phyloP scores from a whole-genome alignment of 805 yeast species.

The Saccharomycopsis guyanensis region DNA sequence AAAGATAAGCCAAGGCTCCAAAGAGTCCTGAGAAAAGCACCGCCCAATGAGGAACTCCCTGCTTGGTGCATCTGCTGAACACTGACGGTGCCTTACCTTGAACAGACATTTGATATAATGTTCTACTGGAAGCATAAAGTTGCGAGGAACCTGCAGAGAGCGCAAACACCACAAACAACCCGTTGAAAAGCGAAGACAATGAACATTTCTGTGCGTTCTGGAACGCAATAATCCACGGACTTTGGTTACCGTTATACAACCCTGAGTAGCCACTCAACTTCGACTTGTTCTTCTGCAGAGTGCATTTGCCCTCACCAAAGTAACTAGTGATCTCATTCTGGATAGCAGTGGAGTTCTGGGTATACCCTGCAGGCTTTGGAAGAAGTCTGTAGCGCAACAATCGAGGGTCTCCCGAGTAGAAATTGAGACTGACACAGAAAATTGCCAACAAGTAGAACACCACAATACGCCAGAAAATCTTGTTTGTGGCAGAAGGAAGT shows the following conservation, averaged over 20 bases:
- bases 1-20: slow-evolving; percentile 45
- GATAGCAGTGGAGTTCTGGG: slow-evolving; percentile 10
- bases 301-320: slow-evolving; percentile 13
- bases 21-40: slow-evolving; percentile 50
- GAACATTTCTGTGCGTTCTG: slow-evolving; percentile 46
- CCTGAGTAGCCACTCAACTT: slow-evolving; percentile 12
- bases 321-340: slow-evolving; percentile 3
- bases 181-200: slow-evolving; percentile 43
- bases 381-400: slow-evolving; percentile 43
- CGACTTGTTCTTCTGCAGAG: slow-evolving; percentile 1
- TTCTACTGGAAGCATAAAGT: slow-evolving; percentile 53
- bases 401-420: slow-evolving; percentile 75
- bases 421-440: slow-evolving; percentile 62
- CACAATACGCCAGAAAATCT: slow-evolving; percentile 66
- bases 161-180: slow-evolving; percentile 45
- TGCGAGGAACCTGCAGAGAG: slow-evolving; percentile 51
- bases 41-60: slow-evolving; percentile 68
- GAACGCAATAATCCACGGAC: slow-evolving; percentile 55
- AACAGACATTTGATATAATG: slow-evolving; percentile 45
- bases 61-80: slow-evolving; percentile 49
- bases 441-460: slow-evolving; percentile 60
- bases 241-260: slow-evolving; percentile 40
- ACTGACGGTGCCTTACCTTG: slow-evolving; percentile 55
- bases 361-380: background rate
- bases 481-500: slow-evolving; percentile 69